Evolutionary conservation across 257 asterid genomes (phyloP).

Genomic region (Solanum pinnatisectum): DNA sequence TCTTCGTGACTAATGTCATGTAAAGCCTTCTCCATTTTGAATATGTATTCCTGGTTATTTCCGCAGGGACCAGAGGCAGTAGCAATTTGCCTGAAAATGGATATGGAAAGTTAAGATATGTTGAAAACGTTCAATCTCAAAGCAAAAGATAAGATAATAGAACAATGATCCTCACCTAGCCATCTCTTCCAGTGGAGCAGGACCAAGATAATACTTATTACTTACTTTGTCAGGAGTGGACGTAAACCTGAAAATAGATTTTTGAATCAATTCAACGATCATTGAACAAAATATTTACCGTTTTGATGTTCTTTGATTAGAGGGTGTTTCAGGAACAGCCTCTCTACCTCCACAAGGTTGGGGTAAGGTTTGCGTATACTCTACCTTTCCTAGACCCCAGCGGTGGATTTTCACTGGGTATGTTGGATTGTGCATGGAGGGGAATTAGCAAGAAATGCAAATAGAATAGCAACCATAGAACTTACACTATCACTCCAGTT

Average conservation of each 20-base stretch:
- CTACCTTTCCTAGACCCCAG: not conserved
- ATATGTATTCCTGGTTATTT: conserved; percentile 78
- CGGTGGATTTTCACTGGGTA: too few species aligned
- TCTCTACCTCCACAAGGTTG: not conserved
- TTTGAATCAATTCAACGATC: not conserved
- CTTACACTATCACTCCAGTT: conserved; percentile 75
- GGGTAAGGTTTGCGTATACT: not conserved
- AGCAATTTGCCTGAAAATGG: conserved; percentile 54
- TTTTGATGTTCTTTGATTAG: not conserved
- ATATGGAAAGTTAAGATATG: not conserved
- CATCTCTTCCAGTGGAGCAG: conserved; percentile 75
- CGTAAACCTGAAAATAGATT: conserved; percentile 51
- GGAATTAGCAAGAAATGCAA: too few species aligned
- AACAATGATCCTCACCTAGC: not conserved
- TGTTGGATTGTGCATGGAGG: too few species aligned
- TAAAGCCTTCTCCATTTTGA: conserved; percentile 78
- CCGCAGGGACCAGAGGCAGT: conserved; percentile 91
- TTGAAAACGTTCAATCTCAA: not conserved
- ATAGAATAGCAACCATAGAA: not conserved
- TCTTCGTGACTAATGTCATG: conserved; percentile 75
- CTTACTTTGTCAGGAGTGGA: conserved; percentile 72
- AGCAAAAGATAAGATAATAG: not conserved
- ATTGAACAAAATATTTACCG: not conserved
- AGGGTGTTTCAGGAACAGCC: not conserved
- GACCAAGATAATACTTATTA: conserved; percentile 82